A percentile compares a stretch with the other conserved stretches of the same genome.
Evolutionary conservation across 2,329 filamentous ascomycete species (phyloP).

Genomic region (Botrytis deweyae): DNA sequence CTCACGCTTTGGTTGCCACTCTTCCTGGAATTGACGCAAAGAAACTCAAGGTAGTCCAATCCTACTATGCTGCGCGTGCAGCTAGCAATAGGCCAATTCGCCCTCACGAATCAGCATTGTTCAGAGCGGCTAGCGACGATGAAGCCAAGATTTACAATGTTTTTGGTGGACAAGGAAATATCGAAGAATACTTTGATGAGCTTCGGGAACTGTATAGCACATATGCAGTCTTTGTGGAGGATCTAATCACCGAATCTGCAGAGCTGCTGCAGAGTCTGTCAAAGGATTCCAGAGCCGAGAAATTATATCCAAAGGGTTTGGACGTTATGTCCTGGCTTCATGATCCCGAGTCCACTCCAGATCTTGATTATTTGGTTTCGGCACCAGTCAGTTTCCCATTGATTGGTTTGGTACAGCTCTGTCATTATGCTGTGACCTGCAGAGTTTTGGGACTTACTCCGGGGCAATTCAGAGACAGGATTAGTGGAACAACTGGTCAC

Average conservation of each 20-base stretch:
- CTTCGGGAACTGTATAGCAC: conserved; percentile 87
- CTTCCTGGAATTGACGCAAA: conserved; percentile 90
- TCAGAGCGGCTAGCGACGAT: conserved; percentile 82
- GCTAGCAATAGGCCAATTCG: conserved; percentile 84
- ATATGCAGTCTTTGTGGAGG: conserved; percentile 86
- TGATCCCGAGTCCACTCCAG: conserved; percentile 83
- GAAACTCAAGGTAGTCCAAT: conserved; percentile 84
- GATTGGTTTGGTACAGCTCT: conserved; percentile 93
- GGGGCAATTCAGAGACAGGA: conserved; percentile 78
- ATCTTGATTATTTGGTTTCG: conserved; percentile 90
- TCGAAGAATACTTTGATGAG: conserved; percentile 99
- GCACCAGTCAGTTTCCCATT: conserved; percentile 93
- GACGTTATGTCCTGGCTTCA: conserved; percentile 94
- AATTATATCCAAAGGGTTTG: conserved; percentile 95
- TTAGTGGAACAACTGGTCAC: conserved; percentile 89
- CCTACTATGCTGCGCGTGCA: conserved; percentile 87
- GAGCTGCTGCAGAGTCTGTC: conserved; percentile 85
- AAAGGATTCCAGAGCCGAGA: conserved; percentile 81
- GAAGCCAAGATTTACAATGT: conserved; percentile 87
- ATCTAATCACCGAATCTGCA: conserved; percentile 77
- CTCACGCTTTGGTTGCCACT: conserved; percentile 81
- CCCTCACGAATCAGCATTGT: conserved; percentile 87
- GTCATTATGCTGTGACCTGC: conserved; percentile 93
- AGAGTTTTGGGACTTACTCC: conserved; percentile 87
- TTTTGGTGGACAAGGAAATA: conserved; percentile 96